Evolutionary conservation across 2,329 filamentous ascomycete genomes (phyloP), one percentile per base, ranked within the genome.

Genomic region (Penicillium expansum): DNA sequence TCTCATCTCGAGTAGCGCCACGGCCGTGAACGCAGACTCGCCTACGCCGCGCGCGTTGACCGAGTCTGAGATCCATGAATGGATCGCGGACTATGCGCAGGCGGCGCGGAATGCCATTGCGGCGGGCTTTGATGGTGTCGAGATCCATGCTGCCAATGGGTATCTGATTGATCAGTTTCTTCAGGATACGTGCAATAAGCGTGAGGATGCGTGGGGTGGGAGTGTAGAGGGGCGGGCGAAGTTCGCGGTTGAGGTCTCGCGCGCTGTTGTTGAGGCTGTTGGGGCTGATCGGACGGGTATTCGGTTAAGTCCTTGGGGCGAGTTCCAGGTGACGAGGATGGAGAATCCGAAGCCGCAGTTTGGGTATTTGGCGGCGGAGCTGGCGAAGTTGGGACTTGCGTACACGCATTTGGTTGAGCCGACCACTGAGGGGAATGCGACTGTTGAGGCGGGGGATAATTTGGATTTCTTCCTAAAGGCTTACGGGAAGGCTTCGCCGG

Each of bases 321-420:
- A 61, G 2, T 76, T 74, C 65, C 71, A 76, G 62, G 73, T 61
- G 8, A 76, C 89, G 86, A 74, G 75, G 32, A 87, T 88, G 83
- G 62, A 70, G 0, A 79, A 90, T 43, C 86, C 86, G 0, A 66
- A 83, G 9, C 83, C 86, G 0, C 86, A 90, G 59, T 90, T 89
- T 66, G 75, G 74, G 0, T 77, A 89, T 63, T 67, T 88, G 8
- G 77, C 85, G 41, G 64, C 73, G 32, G 77, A 80, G 41, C 73
- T 85, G 11, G 80, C 78, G 52, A 70, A 75, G 27, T 68, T 86
- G 1, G 77, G 80, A 1, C 73, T 90, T 14, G 80, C 85, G 0
- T 89, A 85, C 65, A 67, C 88, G 2, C 85, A 88, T 67, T 56
- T 88, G 0, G 74, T 89, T 8, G 85, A 89, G 65, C 79, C 83